Evolutionary conservation across 1,139 yeast genomes (phyloP).

Genomic region (Taphrina deformans): DNA sequence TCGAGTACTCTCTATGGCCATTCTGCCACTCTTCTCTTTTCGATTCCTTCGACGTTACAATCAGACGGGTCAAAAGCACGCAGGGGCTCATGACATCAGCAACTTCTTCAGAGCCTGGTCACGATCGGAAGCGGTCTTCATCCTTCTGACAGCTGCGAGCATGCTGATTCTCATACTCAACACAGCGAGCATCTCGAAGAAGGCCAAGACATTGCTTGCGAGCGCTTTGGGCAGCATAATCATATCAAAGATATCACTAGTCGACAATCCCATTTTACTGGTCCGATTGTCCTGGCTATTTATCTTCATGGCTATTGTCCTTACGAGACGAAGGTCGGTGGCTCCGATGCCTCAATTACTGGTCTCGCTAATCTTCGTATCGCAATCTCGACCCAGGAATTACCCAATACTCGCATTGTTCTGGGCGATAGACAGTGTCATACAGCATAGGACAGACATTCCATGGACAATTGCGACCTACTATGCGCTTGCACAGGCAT

Average conservation of each 20-base stretch:
- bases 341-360: conserved; percentile 39
- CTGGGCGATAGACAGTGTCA: conserved; percentile 46
- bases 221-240: background rate
- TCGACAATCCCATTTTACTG: background rate
- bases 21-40: conserved; percentile 45
- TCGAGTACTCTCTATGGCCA: background rate
- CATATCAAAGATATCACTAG: background rate
- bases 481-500: conserved; percentile 61
- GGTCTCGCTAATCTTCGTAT: conserved; percentile 58
- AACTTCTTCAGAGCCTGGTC: background rate
- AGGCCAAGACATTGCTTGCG: background rate
- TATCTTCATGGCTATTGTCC: background rate
- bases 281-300: background rate
- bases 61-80: conserved; percentile 83
- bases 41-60: conserved; percentile 82
- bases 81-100: conserved; percentile 42
- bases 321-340: background rate
- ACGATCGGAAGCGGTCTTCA: background rate
- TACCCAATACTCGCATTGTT: conserved; percentile 68
- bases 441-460: conserved; percentile 36
- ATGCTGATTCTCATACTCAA: background rate
- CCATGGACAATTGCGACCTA: conserved; percentile 41
- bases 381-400: conserved; percentile 67
- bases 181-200: background rate
- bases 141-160: background rate